Base-by-base conservation (phyloP, 2,329 filamentous ascomycete species). In the Sclerotiophoma versabilis region DNA sequence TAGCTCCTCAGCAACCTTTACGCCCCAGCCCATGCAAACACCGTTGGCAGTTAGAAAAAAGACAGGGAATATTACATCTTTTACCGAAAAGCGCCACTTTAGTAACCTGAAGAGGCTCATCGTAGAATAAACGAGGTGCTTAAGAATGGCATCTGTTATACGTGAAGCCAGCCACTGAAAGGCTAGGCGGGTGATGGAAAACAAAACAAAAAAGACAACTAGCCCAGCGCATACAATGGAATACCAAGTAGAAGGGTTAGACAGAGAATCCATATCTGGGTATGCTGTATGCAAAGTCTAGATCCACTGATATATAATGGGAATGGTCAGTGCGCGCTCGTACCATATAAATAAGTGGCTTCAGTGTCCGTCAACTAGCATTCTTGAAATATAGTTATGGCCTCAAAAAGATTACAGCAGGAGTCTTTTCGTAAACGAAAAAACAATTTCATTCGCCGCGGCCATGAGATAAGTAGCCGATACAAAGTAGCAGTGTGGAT, bases 401-500 rank as follows among this genome's bases (percentile, higher is more conserved):
- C 50, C 39, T 55, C 22, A 8, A 63, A 52, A 59, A 55, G 59
- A 42, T 56, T 54, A 25, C 8, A 64, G 32, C 47, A 60, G 25
- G 52, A 64, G 32, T 60, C 49, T 7, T 62, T 64, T 39, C 14
- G 36, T 4, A 64, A 64, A 46, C 22, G 47, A 17, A 60, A 42
- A 11, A 56, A 58, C 23, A 64, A 64, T 22, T 64, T 52, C 17
- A 50, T 64, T 17, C 32, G 49, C 19, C 39, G 41, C 17, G 33
- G 57, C 22, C 12, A 64, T 49, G 26, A 64, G 33, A 57, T 64
- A 23, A 62, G 57, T 36, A 9, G 29, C 14, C 25, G 22, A 5
- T 64, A 64, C 14, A 56, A 60, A 32, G 57, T 59, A 29, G 20
- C 20, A 23, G 46, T 64, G 5, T 64, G 14, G 30, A 36, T 64